Conservation (phyloP, 169 alveolate genomes). For the Plasmodium coatneyi region DNA sequence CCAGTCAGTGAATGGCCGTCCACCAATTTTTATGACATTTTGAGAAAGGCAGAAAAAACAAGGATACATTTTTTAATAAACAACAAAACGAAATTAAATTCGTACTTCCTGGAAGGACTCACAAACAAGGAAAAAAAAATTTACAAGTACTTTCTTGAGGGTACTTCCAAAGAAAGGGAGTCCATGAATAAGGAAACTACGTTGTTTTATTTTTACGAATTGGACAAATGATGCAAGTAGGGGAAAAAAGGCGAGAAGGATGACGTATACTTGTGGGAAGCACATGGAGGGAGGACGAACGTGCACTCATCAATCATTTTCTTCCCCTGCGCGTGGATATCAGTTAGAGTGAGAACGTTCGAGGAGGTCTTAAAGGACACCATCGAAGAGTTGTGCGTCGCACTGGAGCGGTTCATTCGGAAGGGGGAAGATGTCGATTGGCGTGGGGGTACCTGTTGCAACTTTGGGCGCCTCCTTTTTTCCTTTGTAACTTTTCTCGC, state of each 20-base stretch:
- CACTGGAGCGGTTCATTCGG: not conserved
- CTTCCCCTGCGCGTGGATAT: not conserved
- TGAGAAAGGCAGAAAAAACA: constrained; percentile 74
- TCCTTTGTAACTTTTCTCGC: not conserved
- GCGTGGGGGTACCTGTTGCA: not conserved
- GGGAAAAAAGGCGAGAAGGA: not conserved
- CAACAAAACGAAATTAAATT: constrained; percentile 66
- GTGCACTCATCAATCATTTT: not conserved
- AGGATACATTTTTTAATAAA: constrained; percentile 68
- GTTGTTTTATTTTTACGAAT: constrained; percentile 60
- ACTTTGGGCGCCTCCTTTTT: not conserved
- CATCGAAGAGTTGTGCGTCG: not conserved
- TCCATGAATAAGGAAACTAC: constrained; percentile 50
- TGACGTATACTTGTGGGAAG: no score
- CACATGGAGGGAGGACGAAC: not conserved
- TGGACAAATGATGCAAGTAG: constrained; percentile 37
- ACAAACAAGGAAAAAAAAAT: constrained; percentile 74
- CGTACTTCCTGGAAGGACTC: constrained; percentile 72
- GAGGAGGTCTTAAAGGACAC: not conserved
- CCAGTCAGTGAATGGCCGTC: constrained; percentile 75
- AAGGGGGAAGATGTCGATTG: not conserved
- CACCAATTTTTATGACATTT: constrained; percentile 60
- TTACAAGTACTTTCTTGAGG: constrained; percentile 70
- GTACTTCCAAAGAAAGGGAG: constrained; percentile 73
- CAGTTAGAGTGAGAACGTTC: not conserved